Base-by-base conservation (phyloP, 192 early-diverging fungal species). In the Mortierella alpina region DNA sequence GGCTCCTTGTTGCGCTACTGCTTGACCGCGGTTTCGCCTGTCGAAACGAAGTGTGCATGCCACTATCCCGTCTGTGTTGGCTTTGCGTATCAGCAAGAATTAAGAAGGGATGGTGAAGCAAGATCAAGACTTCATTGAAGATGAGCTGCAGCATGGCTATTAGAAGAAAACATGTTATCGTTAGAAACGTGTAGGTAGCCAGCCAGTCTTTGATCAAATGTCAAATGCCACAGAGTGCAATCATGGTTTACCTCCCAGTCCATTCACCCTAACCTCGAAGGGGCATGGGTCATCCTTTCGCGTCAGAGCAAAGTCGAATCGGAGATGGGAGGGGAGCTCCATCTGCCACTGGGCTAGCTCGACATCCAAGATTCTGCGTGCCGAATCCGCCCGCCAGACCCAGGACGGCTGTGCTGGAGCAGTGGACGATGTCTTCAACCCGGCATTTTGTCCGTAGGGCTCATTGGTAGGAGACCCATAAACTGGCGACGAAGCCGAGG, bases 61-160 rank as follows among this genome's bases (percentile, higher is more conserved):
- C 20, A 0, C 31, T 47, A 6, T 80, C 70, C 5, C n/a, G 64
- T 18, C 47, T 67, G 2, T 45, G 39, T 42, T 63, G 77, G 22
- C 44, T 50, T 31, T 80, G 77, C 14, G 70, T 46, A 54, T 72
- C 70, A 0, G 66, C 77, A 59, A 80, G 49, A 7, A 72, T 13
- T 65, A 80, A 57, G 65, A 80, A 80, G 0, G 77, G 77, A 13
- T 80, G 77, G 22, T 80, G 77, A 11, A 80, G 52, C 4, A 79
- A 52, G 57, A 79, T 79, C 64, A 79, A 61, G 6, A 79, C 75
- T 18, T 79, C 75, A 52, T 79, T 79, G 46, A 79, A 79, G 39
- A 79, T 79, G 46, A 79, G 18, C 20, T 79, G 75, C n/a, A 79
- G 47, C 75, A 79, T 79, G 12, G 75, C 77, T 79, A 54, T 61